phyloP scores from a whole-genome alignment of 208 protist species.

The Leishmania aethiopica region DNA sequence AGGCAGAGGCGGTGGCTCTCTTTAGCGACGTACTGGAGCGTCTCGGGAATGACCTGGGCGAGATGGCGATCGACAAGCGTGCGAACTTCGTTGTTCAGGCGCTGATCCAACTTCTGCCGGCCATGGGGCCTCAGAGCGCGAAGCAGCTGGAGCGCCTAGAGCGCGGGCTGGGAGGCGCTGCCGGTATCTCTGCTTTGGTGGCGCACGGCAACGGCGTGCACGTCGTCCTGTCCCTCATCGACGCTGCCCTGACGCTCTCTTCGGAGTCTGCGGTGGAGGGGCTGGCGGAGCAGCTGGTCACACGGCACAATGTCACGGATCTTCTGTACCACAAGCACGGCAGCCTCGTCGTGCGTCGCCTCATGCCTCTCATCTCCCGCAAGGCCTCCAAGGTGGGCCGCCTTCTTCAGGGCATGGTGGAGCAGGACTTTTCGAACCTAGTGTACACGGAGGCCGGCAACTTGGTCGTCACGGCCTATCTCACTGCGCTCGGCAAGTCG shows the following conservation, averaged over 20 bases:
- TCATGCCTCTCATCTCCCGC: constrained; percentile 67
- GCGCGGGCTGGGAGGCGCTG: constrained; percentile 46
- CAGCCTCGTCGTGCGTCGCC: constrained; percentile 75
- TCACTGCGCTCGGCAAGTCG: constrained; percentile 53
- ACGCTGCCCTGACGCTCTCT: constrained; percentile 43
- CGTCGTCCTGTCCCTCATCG: constrained; percentile 63
- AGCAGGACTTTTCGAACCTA: constrained; percentile 53
- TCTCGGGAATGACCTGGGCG: constrained; percentile 46
- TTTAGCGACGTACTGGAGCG: constrained; percentile 49
- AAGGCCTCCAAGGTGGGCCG: constrained; percentile 67
- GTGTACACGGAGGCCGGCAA: constrained; percentile 81
- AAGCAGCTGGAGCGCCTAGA: constrained; percentile 48
- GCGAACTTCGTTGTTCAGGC: constrained; percentile 89
- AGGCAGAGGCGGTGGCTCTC: constrained; percentile 34
- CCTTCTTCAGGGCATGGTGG: constrained; percentile 59
- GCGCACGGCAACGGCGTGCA: constrained; percentile 73
- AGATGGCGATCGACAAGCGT: constrained; percentile 66
- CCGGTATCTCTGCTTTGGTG: constrained; percentile 44
- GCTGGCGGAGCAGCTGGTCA: constrained; percentile 54
- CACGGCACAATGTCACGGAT: constrained; percentile 48
- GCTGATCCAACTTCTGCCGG: constrained; percentile 54
- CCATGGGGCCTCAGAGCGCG: constrained; percentile 30
- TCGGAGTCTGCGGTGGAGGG: constrained; percentile 47
- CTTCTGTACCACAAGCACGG: constrained; percentile 62
- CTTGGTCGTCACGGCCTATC: constrained; percentile 78